Percentiles rank a stretch among this genome's conserved stretches.
phyloP scores from a whole-genome alignment of 2,329 filamentous ascomycete species.

The Lasiodiplodia hormozganensis region DNA sequence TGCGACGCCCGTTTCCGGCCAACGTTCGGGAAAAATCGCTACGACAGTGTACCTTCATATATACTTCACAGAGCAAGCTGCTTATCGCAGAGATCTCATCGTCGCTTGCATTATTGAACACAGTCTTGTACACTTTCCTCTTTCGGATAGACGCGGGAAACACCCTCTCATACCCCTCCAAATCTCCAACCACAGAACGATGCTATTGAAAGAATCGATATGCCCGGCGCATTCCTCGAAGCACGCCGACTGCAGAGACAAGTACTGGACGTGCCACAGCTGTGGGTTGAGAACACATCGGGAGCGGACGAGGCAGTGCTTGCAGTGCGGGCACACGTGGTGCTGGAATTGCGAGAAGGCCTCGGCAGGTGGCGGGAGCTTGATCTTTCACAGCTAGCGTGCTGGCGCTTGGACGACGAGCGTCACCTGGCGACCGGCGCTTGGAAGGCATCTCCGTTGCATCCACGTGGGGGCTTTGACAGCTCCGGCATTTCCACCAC shows the following conservation, averaged over 20 bases:
- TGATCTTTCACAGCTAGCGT: constrained; percentile 13
- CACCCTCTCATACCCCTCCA: not conserved
- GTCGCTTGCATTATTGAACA: not conserved
- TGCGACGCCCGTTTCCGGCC: not conserved
- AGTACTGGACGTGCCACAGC: constrained; percentile 21
- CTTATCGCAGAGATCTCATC: not conserved
- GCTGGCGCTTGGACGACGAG: not conserved
- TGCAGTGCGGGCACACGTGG: constrained; percentile 19
- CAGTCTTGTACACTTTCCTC: not conserved
- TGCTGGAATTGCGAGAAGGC: constrained; percentile 16
- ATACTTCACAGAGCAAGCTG: not conserved
- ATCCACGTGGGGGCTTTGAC: not conserved
- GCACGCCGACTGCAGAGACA: constrained; percentile 20
- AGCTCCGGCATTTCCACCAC: not conserved
- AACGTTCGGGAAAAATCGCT: not conserved
- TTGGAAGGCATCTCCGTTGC: not conserved
- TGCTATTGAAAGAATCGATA: not conserved
- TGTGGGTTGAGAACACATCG: constrained; percentile 15
- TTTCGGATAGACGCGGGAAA: not conserved
- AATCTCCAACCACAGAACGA: not conserved
- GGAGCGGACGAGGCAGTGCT: constrained; percentile 19
- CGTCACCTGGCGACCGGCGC: too few relatives aligned
- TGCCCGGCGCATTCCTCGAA: not conserved
- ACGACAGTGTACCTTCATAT: not conserved
- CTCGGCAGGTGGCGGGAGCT: constrained; percentile 11